Conservation (phyloP, 2,329 filamentous ascomycete genomes). For the Penicillium sumatraense region DNA sequence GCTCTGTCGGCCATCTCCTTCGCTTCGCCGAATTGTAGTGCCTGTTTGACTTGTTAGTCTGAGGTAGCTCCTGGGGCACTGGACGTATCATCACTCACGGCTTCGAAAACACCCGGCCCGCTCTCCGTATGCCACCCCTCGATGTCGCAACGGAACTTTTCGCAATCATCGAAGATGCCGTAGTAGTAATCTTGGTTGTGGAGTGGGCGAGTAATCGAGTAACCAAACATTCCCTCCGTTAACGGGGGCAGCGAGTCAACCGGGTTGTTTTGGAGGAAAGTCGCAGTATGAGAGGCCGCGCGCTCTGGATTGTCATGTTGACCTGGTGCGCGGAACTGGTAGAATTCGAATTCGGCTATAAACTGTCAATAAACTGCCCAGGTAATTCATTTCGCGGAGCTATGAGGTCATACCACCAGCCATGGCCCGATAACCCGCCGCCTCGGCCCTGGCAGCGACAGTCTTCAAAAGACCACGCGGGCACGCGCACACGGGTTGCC, state of each 20-base stretch:
- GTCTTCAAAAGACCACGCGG: slow-evolving; percentile 75
- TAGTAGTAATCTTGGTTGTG: slow-evolving; percentile 96
- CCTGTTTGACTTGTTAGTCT: slow-evolving; percentile 44
- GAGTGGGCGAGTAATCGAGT: slow-evolving; percentile 82
- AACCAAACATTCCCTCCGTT: slow-evolving; percentile 95
- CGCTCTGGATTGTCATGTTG: slow-evolving; percentile 54
- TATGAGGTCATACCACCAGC: slow-evolving; percentile 71
- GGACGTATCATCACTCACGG: slow-evolving; percentile 56
- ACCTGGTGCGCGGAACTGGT: slow-evolving; percentile 76
- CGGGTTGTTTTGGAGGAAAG: slow-evolving; percentile 74
- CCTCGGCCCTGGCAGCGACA: slow-evolving; percentile 68
- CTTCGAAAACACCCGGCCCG: slow-evolving; percentile 93
- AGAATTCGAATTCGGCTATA: slow-evolving; percentile 92
- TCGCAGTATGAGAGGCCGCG: slow-evolving; percentile 71
- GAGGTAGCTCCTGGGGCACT: too few relatives aligned
- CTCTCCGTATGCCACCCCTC: slow-evolving; percentile 97
- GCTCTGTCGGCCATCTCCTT: slow-evolving; percentile 90
- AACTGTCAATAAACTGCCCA: slow-evolving; percentile 12
- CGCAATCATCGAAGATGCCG: slow-evolving; percentile 64
- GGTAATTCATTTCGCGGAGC: background rate
- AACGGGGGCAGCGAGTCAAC: slow-evolving; percentile 74
- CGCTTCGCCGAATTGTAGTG: slow-evolving; percentile 87
- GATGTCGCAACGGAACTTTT: slow-evolving; percentile 76
- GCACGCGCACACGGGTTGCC: slow-evolving; percentile 73
- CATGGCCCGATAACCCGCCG: slow-evolving; percentile 78